Evolutionary conservation across 352 stramenopile species (phyloP).

Genomic region (Phytophthora megakarya): DNA sequence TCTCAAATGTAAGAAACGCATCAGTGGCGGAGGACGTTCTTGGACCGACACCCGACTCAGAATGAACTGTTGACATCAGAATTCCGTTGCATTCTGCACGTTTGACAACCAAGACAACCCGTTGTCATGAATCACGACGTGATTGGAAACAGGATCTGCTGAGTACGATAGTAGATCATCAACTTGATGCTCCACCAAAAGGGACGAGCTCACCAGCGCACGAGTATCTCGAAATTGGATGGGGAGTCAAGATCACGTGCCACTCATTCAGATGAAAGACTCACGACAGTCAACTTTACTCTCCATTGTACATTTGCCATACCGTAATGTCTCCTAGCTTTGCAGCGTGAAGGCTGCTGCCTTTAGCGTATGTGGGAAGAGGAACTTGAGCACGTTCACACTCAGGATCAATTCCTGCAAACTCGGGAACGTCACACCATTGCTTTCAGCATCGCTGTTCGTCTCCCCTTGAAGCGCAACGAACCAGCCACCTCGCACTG

Average conservation of each 20-base stretch:
- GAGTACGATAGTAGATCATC: background rate
- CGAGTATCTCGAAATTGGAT: background rate
- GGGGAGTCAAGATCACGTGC: background rate
- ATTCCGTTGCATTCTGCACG: background rate
- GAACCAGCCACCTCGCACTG: conserved; percentile 49
- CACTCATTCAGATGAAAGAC: background rate
- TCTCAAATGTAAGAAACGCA: background rate
- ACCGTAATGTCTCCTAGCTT: conserved; percentile 1
- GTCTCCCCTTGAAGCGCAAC: conserved; percentile 62
- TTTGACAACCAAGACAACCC: background rate
- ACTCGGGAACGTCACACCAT: conserved; percentile 59
- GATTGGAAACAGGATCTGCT: background rate
- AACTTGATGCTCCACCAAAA: background rate
- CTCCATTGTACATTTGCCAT: conserved; percentile 9
- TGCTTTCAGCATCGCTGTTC: conserved; percentile 23
- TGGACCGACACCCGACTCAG: background rate
- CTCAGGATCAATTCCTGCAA: conserved; percentile 78
- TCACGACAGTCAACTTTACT: background rate
- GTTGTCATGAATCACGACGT: background rate
- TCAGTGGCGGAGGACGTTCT: background rate
- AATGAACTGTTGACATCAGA: too few species aligned
- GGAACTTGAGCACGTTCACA: conserved; percentile 77
- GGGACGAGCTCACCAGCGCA: background rate
- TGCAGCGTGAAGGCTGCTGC: conserved; percentile 57
- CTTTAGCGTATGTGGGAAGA: conserved; percentile 84